Base-by-base conservation (phyloP, 75 land plant species). In the Cunninghamia lanceolata region DNA sequence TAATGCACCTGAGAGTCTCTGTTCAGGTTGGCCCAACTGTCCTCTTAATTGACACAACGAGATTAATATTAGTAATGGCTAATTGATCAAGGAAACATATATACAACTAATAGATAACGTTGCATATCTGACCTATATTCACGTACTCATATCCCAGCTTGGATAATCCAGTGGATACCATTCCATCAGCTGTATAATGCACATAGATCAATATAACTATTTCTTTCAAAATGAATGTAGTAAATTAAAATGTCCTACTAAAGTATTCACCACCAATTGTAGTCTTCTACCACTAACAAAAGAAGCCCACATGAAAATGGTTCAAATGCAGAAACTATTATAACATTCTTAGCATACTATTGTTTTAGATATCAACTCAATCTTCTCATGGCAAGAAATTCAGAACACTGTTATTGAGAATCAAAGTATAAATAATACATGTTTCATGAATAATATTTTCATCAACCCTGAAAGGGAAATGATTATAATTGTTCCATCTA, bases 91-190 rank as follows among this genome's bases (percentile, higher is more conserved):
- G 9, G n/a, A n/a, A n/a, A 7, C 0, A 63, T 25, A 63, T 63
- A 63, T 63, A 63, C 68, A 63, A 1, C 3, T 25, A 28, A 63
- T 28, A 28, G 30, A 28, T 25, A 2, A 25, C n/a, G 30, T 63
- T 35, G 13, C 38, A 66, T 94, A 90, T 93, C 96, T 21, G 97
- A 93, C 53, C 73, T 97, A 97, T 59, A 97, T 94, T 82, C 99
- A 50, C 97, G 40, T 95, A 90, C 91, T 94, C 95, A 34, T 95
- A 90, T 1, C 97, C 99, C 85, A 50, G 53, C 16, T 50, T 50
- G 14, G 15, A 14, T 50, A 50, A 14, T 50, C 53, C 53, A 13
- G 53, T 13, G 53, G 2, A 0, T 13, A 50, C 16, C 1, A 50
- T 50, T 50, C 16, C 53, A 50, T 50, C 53, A 50, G 53, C 53